Conservation (phyloP, 2,329 filamentous ascomycete genomes). For the Fusarium protoensiforme region DNA sequence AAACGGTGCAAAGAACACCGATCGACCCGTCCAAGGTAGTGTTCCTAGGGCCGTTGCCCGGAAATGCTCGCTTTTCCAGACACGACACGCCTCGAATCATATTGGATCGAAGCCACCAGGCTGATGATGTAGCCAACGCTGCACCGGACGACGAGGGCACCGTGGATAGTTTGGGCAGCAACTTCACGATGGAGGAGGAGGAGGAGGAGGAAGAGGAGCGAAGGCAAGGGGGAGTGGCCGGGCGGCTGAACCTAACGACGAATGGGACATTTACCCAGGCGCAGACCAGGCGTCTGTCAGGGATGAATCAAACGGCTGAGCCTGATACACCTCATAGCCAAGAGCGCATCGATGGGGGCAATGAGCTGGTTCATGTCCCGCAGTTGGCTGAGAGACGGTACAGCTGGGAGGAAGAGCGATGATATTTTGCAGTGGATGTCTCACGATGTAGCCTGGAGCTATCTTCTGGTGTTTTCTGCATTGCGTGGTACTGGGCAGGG, state of each 20-base stretch:
- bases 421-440: background rate
- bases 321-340: constrained; percentile 43
- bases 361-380: constrained; percentile 62
- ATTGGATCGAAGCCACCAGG: constrained; percentile 8
- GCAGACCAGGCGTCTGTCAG: background rate
- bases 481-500: background rate
- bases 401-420: constrained; percentile 60
- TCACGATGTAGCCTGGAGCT: background rate
- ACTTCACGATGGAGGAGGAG: constrained; percentile 65
- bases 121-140: background rate
- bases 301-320: background rate
- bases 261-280: background rate
- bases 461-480: background rate
- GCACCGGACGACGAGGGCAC: constrained; percentile 16
- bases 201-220: constrained; percentile 59
- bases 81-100: constrained; percentile 11
- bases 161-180: constrained; percentile 64
- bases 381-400: constrained; percentile 62
- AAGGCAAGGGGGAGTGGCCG: constrained; percentile 43
- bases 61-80: constrained; percentile 52
- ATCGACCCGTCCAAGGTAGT: constrained; percentile 65
- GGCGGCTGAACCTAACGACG: constrained; percentile 35
- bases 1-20: constrained; percentile 57
- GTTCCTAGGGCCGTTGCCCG: constrained; percentile 65
- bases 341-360: constrained; percentile 56